Evolutionary conservation across 2,329 filamentous ascomycete species (phyloP), one percentile per base, ranked within the genome.

Genomic region (Fusarium luffae): DNA sequence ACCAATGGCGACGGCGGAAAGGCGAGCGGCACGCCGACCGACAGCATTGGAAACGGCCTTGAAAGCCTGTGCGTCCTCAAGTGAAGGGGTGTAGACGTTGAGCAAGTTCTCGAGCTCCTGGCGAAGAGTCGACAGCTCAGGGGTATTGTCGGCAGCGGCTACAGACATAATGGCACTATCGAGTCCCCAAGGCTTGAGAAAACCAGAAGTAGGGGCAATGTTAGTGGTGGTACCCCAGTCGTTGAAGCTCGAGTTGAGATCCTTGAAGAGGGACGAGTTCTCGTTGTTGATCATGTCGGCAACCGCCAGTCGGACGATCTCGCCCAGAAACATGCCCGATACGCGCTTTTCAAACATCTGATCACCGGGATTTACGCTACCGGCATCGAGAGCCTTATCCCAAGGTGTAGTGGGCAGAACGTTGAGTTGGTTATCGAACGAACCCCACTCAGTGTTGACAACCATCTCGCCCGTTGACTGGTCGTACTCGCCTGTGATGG

Each of bases 281-380:
- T 89, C 84, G 72, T 93, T 86, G 73, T 91, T 86, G 75, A 94
- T 83, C 78, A 98, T 86, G 61, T 89, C 85, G 52, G 96, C 79
- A 23, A 98, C 83, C 18, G 90, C 90, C 46, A 93, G 86, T 57
- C 96, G 92, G 58, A 98, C 86, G 68, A 98, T 94, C 80, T 99
- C 96, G 57, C 96, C 96, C 50, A 99, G 82, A 83, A 98, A 99
- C 95, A 99, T 98, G 79, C 96, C 96, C 1, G 94, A 97, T 18
- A 99, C 92, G 49, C 95, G 92, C 86, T 99, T 99, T 84, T 99
- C 96, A 77, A 98, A 99, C 93, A 98, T 97, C 78, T 99, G 96
- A 66, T 97, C 89, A 27, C 96, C 96, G 0, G 94, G 95, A 80
- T 99, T 98, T 74, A 93, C 89, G 70, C 91, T 96, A 64, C 91